Conservation (phyloP, 306 rosid species). For the Carpinus viminea region DNA sequence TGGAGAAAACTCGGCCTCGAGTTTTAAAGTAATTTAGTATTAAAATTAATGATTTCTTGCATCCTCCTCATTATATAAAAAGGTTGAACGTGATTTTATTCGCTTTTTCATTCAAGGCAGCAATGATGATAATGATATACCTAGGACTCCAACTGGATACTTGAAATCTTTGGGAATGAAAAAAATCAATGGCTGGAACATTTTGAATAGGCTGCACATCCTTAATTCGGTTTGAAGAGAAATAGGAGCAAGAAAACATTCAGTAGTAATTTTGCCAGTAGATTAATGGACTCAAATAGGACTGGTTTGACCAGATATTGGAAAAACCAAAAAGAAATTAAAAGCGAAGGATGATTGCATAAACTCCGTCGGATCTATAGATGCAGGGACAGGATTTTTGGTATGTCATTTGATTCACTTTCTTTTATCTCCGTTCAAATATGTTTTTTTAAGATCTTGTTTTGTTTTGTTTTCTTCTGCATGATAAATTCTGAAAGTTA, state of each 20-base stretch:
- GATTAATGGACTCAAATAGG: not conserved
- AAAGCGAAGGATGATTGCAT: not conserved
- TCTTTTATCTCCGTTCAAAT: not conserved
- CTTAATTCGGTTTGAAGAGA: too few relatives aligned
- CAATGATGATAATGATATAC: too few relatives aligned
- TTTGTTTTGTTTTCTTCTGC: not conserved
- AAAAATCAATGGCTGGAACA: not conserved
- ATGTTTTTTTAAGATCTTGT: not conserved
- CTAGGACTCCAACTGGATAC: too few relatives aligned
- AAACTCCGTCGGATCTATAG: not conserved
- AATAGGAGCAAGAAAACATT: too few relatives aligned
- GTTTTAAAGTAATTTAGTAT: too few relatives aligned
- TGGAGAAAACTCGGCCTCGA: too few relatives aligned
- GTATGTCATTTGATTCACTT: not conserved
- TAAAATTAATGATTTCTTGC: too few relatives aligned
- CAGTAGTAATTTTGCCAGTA: too few relatives aligned
- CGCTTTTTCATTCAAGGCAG: too few relatives aligned
- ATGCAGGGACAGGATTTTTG: not conserved
- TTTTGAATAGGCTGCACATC: not conserved
- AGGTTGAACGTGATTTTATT: too few relatives aligned
- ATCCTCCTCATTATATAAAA: too few relatives aligned
- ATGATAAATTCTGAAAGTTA: constrained; percentile 27
- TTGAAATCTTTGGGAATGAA: not conserved
- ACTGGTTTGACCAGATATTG: not conserved
- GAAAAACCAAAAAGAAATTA: not conserved